These are phyloP conservation scores for Carex scoparia DNA, from an alignment of 176 grass and related monocot species.

Conservation along the genomic window DNA sequence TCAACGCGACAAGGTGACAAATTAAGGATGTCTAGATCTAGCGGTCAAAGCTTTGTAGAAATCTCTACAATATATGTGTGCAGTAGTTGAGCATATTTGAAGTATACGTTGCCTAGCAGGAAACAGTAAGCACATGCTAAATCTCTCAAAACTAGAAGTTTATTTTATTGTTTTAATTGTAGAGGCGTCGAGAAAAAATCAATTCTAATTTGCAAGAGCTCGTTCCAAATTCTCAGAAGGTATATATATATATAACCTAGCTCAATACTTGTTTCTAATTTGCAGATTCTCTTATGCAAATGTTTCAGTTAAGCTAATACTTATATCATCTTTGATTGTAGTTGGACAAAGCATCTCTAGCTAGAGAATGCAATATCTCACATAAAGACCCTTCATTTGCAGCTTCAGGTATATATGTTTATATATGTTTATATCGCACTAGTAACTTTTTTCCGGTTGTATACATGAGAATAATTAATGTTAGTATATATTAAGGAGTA, in stretches of 20 bases:
- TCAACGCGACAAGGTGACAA: too few species aligned
- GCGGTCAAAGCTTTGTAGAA: too few species aligned
- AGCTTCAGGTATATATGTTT: neutral
- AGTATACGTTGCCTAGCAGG: neutral
- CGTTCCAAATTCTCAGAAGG: constrained; percentile 16
- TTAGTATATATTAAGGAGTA: too few species aligned
- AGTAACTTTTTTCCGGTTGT: too few species aligned
- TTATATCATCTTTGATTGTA: neutral
- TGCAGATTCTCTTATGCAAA: neutral
- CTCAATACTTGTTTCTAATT: neutral
- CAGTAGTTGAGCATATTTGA: neutral
- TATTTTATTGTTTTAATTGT: neutral
- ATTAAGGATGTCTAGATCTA: too few species aligned
- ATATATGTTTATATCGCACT: neutral
- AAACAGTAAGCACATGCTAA: neutral
- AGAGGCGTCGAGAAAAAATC: constrained; percentile 18
- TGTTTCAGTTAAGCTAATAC: neutral
- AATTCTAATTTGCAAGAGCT: neutral
- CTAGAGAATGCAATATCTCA: constrained; percentile 5
- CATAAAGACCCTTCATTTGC: neutral
- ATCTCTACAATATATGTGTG: neutral
- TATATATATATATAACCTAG: neutral
- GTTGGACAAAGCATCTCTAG: constrained; percentile 8
- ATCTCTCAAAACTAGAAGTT: neutral
- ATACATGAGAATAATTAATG: too few species aligned